These are phyloP conservation scores for Pelagophyceae sp. DNA, from an alignment of 352 stramenopile species.

Conservation along the genomic window DNA sequence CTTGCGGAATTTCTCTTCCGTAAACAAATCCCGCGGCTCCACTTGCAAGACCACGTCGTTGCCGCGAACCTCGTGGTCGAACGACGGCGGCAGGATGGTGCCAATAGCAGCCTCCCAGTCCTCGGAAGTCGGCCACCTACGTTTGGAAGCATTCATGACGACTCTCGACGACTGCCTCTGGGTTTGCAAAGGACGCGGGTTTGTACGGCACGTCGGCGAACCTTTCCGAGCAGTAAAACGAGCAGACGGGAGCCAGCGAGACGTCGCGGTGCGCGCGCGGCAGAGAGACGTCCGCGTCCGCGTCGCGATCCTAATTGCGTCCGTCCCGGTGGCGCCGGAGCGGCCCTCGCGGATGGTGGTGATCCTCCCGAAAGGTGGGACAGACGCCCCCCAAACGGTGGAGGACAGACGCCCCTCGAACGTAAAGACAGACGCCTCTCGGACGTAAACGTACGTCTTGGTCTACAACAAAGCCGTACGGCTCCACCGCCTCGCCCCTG, in stretches of 20 bases:
- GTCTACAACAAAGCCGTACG: slow-evolving; percentile 96
- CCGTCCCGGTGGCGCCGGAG: no score
- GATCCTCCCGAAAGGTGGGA: no score
- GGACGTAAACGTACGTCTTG: no score
- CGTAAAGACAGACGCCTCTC: no score
- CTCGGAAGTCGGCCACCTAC: slow-evolving; percentile 91
- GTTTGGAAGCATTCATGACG: no score
- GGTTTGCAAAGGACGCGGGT: no score
- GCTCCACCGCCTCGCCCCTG: slow-evolving; percentile 65
- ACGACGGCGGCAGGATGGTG: slow-evolving; percentile 76
- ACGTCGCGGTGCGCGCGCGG: slow-evolving; percentile 71
- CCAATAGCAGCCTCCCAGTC: slow-evolving; percentile 84
- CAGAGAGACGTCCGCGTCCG: slow-evolving; percentile 80
- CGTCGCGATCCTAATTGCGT: slow-evolving; percentile 88
- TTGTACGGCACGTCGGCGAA: slow-evolving; percentile 95
- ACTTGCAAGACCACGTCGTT: slow-evolving; percentile 47
- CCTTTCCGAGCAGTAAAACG: slow-evolving; percentile 83
- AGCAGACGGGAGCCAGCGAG: slow-evolving; percentile 91
- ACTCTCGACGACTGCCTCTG: no score
- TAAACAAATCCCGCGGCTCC: slow-evolving; percentile 86
- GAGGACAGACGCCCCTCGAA: no score
- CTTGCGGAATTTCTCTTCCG: slow-evolving; percentile 89
- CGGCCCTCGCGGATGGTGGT: no score
- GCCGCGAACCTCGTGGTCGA: slow-evolving; percentile 42
- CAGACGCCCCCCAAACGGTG: no score